A percentile compares a stretch with the other conserved stretches of the same genome.
Conservation (phyloP, 345 rosid genomes). For the Ricinus communis region DNA sequence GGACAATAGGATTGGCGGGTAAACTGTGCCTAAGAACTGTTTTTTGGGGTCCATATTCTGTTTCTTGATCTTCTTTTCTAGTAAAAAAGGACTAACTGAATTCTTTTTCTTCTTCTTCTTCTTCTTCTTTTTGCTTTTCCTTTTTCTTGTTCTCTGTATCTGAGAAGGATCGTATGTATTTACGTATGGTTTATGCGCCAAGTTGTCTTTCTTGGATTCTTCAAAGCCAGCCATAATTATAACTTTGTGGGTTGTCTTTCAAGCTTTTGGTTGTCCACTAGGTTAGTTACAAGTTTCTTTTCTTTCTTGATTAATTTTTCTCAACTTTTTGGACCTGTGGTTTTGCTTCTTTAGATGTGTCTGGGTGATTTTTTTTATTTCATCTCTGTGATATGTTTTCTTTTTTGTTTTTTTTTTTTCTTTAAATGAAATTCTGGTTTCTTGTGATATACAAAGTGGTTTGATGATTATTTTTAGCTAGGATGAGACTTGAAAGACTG, state of each 20-base stretch:
- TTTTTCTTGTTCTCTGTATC: not conserved
- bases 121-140: not conserved
- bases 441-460: not conserved
- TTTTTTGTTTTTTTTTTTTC: too few species aligned
- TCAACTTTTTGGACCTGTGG: not conserved
- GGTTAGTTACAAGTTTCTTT: not conserved
- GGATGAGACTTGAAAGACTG: not conserved
- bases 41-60: not conserved
- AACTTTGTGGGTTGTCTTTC: not conserved
- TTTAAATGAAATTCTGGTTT: not conserved
- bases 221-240: not conserved
- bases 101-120: not conserved
- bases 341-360: conserved; percentile 1
- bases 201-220: conserved; percentile 7
- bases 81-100: not conserved
- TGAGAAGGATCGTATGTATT: not conserved
- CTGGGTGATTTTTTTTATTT: too few species aligned
- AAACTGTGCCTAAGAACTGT: conserved; percentile 7
- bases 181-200: not conserved
- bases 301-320: not conserved
- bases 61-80: conserved; percentile 1
- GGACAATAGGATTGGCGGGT: not conserved
- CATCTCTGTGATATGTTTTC: too few species aligned
- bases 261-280: not conserved
- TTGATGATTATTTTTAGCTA: too few species aligned